Conservation (phyloP, 257 asterid genomes). For the Solanum stenotomum region DNA sequence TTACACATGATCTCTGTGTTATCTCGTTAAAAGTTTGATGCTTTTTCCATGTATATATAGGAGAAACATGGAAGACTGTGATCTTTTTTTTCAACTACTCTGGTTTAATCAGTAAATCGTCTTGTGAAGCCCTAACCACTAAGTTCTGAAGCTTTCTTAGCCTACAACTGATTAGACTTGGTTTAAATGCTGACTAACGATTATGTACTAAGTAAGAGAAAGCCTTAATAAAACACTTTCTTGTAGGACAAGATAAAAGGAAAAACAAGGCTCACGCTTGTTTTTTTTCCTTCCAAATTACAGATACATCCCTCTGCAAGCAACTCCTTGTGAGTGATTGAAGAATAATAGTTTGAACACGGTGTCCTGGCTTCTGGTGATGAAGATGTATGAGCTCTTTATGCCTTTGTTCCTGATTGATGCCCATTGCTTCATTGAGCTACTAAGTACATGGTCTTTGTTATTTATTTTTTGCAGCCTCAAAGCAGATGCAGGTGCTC, state of each 20-base stretch:
- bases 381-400: constrained; percentile 27
- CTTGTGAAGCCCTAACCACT: neutral
- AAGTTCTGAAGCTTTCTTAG: neutral
- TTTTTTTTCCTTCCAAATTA: neutral
- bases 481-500: constrained; percentile 44
- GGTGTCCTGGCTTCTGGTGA: neutral
- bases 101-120: neutral
- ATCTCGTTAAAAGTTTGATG: neutral
- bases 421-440: neutral
- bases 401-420: neutral
- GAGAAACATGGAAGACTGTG: neutral
- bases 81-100: neutral
- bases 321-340: neutral
- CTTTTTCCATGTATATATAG: neutral
- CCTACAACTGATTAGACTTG: neutral
- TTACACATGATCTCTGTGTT: neutral
- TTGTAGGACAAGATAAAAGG: neutral
- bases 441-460: neutral
- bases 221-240: neutral
- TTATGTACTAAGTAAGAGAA: neutral
- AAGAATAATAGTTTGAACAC: neutral
- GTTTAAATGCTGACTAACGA: neutral
- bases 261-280: neutral
- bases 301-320: neutral
- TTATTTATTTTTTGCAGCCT: constrained; percentile 28